These are phyloP conservation scores for Fermentozyma sake DNA, from an alignment of 1,139 yeast genomes.

Conservation along the genomic window DNA sequence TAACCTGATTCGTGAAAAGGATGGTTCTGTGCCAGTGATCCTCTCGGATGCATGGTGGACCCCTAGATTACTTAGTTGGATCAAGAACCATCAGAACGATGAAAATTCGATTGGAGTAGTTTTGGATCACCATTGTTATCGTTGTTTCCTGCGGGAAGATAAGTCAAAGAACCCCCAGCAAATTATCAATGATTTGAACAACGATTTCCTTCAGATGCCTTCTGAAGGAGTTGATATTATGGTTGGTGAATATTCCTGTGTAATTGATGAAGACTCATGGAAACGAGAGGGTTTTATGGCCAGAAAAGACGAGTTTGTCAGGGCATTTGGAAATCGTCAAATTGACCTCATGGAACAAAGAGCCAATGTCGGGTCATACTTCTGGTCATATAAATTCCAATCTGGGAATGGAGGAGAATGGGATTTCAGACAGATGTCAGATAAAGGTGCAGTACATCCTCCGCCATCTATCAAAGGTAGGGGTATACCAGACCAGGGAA, in stretches of 20 bases:
- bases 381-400: conserved; percentile 89
- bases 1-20: conserved; percentile 52
- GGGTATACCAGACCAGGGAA: conserved; percentile 34
- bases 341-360: conserved; percentile 40
- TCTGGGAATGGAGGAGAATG: conserved; percentile 94
- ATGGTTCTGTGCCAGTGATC: conserved; percentile 59
- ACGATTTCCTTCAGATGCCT: conserved; percentile 49
- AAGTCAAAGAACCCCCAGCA: conserved; percentile 59
- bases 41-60: conserved; percentile 97
- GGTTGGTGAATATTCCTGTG: conserved; percentile 91
- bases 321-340: conserved; percentile 41
- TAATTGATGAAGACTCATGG: conserved; percentile 76
- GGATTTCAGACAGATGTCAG: conserved; percentile 81
- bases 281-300: conserved; percentile 45
- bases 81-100: conserved; percentile 39
- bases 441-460: conserved; percentile 51
- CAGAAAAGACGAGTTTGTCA: conserved; percentile 30
- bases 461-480: conserved; percentile 21
- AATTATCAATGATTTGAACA: conserved; percentile 54
- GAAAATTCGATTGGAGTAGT: conserved; percentile 53
- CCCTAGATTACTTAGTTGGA: conserved; percentile 70
- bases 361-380: conserved; percentile 67
- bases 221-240: conserved; percentile 62
- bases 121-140: conserved; percentile 80
- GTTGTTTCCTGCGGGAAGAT: conserved; percentile 80